phyloP scores from a whole-genome alignment of 1,284 basidiomycete genomes.

The Irpex rosettiformis region DNA sequence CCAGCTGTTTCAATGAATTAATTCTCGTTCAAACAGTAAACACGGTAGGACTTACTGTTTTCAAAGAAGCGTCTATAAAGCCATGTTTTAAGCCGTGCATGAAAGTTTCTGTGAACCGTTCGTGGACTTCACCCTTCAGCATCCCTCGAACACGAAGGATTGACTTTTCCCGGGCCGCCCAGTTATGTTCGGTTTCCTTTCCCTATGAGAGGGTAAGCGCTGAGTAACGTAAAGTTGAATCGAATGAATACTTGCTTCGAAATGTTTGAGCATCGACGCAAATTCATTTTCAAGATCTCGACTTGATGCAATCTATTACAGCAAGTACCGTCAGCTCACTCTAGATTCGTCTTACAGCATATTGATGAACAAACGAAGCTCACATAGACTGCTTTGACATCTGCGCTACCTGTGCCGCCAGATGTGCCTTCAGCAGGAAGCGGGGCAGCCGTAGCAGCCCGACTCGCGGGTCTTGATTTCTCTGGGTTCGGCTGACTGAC shows the following conservation, averaged over 20 bases:
- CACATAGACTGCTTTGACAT: conserved; percentile 72
- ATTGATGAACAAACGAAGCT: conserved; percentile 26
- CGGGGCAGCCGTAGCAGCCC: conserved; percentile 46
- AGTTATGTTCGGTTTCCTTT: conserved; percentile 97
- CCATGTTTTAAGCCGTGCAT: conserved; percentile 69
- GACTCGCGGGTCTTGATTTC: conserved; percentile 56
- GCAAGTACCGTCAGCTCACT: neutral
- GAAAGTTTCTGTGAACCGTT: conserved; percentile 74
- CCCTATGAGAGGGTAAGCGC: conserved; percentile 46
- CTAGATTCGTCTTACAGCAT: neutral
- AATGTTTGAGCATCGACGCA: conserved; percentile 70
- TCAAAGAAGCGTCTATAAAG: conserved; percentile 81
- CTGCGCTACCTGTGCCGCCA: conserved; percentile 38
- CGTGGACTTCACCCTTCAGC: conserved; percentile 81
- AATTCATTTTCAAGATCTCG: conserved; percentile 88
- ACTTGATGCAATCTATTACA: conserved; percentile 72
- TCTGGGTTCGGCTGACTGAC: conserved; percentile 45
- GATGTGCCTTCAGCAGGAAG: conserved; percentile 24
- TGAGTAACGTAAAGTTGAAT: conserved; percentile 9
- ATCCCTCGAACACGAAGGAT: conserved; percentile 86
- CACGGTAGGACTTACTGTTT: conserved; percentile 59
- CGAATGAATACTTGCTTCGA: conserved; percentile 62
- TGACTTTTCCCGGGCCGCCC: conserved; percentile 80
- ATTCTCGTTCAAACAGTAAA: conserved; percentile 2
- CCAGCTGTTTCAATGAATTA: conserved; percentile 47